Evolutionary conservation across 2,329 filamentous ascomycete genomes (phyloP), one percentile per base, ranked within the genome.

Genomic region (Colletotrichum horii): DNA sequence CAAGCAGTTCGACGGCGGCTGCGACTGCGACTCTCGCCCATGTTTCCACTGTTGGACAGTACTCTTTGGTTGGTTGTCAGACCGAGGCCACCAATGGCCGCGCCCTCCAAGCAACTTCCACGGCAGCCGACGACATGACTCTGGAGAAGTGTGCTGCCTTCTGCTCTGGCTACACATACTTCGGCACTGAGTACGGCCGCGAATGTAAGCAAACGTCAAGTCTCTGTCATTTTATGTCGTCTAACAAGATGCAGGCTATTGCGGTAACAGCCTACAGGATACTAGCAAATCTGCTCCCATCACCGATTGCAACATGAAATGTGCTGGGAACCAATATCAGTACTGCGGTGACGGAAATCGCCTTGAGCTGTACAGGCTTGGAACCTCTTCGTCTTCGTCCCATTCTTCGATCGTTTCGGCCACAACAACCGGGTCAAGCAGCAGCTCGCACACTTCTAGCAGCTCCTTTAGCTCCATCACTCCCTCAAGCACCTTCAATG

Each of bases 311-410:
- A 83, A 77, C 77, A 85, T 87, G 83, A 77, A 77, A 15, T 87
- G 85, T 72, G 80, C 79, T 8, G 85, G 85, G 7, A 80, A 84
- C 26, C 77, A 74, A 15, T 81, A 81, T 66, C 81, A 85, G 74
- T 86, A 85, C 76, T 86, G 85, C 66, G 85, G 85, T 30, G 83
- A 79, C 16, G 82, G 83, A 36, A 80, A 84, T 74, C 80, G 84
- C 22, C 80, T 86, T 4, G 83, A 85, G 71, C 78, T 86, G 34
- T 86, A 86, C 78, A 77, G 79, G 73, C 34, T 83, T 34, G 67
- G 73, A 19, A 77, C 77, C 38, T 72, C 71, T 11, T 66, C 65
- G 14, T 61, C 67, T 15, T 67, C 73, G n/a, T 60, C 30, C 43
- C 34, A 26, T 26, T 52, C 70, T 19, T 71, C 76, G 32, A 71